Conservation (phyloP, 2,329 filamentous ascomycete species). For the Xylaria sp. region DNA sequence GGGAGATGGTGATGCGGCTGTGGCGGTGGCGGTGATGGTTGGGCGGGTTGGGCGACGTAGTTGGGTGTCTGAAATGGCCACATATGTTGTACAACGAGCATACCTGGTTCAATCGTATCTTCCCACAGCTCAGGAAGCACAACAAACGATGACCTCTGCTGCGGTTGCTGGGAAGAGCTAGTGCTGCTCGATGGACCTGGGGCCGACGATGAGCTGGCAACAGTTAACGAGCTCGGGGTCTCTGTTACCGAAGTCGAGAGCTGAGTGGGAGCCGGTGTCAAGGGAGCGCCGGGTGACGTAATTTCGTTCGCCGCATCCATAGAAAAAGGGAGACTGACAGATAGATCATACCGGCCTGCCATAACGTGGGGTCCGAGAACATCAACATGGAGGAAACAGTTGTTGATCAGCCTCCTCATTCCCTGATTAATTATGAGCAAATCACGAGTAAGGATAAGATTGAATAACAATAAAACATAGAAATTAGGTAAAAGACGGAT, state of each 20-base stretch:
- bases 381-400: conserved; percentile 66
- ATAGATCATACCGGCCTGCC: conserved; percentile 65
- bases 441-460: background rate
- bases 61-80: conserved; percentile 58
- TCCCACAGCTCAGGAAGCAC: conserved; percentile 69
- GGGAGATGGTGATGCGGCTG: conserved; percentile 16
- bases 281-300: background rate
- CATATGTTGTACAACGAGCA: conserved; percentile 68
- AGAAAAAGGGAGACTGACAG: conserved; percentile 53
- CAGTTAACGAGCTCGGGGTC: conserved; percentile 19
- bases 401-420: conserved; percentile 68
- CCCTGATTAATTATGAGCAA: conserved; percentile 53
- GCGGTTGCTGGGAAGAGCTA: conserved; percentile 13
- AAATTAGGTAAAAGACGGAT: too few relatives aligned
- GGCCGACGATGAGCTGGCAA: conserved; percentile 21
- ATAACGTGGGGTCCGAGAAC: conserved; percentile 64
- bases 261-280: background rate
- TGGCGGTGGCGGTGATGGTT: conserved; percentile 20
- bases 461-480: too few relatives aligned
- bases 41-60: conserved; percentile 25
- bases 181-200: conserved; percentile 16
- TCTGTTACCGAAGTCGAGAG: conserved; percentile 16
- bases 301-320: conserved; percentile 49
- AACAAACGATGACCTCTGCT: conserved; percentile 49
- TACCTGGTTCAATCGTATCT: conserved; percentile 64